Evolutionary conservation across 163 green algal species (phyloP), one percentile per base, ranked within the genome.

Genomic region (Scenedesmus sp.): DNA sequence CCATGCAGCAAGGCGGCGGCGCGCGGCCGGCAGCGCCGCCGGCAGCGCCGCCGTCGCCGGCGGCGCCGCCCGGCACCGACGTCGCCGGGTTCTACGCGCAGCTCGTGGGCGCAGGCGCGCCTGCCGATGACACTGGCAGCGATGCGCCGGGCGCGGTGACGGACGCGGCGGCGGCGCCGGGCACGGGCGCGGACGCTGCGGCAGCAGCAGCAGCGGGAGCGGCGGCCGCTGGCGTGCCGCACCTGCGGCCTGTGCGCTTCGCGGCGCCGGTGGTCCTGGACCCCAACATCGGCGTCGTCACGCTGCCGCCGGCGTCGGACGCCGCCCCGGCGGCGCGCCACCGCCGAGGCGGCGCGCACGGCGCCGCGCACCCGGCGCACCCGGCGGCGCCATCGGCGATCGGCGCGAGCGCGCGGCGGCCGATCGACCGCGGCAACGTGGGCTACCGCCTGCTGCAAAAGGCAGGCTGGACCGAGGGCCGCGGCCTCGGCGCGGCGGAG

Each of bases 391-490:
- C 69, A 9, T 18, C 54, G 15, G 22, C 53, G 2, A 33, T 24
- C 20, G 67, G 48, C 15, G 31, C 69, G 14, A 67, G 69, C 69
- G 57, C 31, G 2, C 64, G 65, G 11, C 69, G 69, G n/a, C 54
- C 69, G 11, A 66, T 80, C 10, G 71, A 80, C 15, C 44, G 44
- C 58, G 54, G 45, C 54, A 95, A 95, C 44, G 77, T 93, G 2
- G 91, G 91, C 13, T 91, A 92, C 69, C 60, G 81, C 60, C 75
- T 95, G 74, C 78, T 95, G 64, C 47, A 66, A 18, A 89, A 91
- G 66, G 91, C 93, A 53, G 91, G 91, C 26, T 95, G 91, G 91
- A 82, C 73, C 18, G 90, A 93, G 26, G 91, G 91, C 14, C 63
- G 67, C 26, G 90, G 87, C 1, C 56, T 94, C n/a, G 89, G 89